phyloP scores from a whole-genome alignment of 2,329 filamentous ascomycete species.

The Coniochaeta sp. region DNA sequence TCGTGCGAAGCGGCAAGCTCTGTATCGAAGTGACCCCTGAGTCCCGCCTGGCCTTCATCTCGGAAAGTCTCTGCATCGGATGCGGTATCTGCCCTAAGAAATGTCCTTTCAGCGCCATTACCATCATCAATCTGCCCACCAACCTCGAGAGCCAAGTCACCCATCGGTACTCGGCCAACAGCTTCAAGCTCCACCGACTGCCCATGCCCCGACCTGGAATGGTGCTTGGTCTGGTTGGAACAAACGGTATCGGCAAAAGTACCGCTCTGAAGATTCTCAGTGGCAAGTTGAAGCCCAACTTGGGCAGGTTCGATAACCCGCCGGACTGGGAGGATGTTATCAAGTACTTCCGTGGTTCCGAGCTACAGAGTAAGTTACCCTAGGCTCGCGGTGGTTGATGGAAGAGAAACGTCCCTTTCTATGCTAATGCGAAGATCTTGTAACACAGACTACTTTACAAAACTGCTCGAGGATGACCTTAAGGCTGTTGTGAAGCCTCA shows the following conservation, averaged over 20 bases:
- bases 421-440: conserved; percentile 11
- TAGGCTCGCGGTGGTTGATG: background rate
- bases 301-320: conserved; percentile 91
- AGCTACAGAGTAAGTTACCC: conserved; percentile 73
- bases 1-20: conserved; percentile 87
- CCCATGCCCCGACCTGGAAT: conserved; percentile 94
- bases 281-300: conserved; percentile 96
- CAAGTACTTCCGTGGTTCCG: conserved; percentile 95
- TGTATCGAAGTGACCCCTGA: conserved; percentile 79
- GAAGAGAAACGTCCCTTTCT: conserved; percentile 5
- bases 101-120: conserved; percentile 96
- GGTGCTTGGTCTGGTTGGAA: conserved; percentile 92
- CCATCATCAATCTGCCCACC: conserved; percentile 99
- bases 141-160: conserved; percentile 98
- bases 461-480: conserved; percentile 91
- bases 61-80: conserved; percentile 90
- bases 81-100: conserved; percentile 99
- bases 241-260: conserved; percentile 99
- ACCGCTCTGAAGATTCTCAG: conserved; percentile 98
- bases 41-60: conserved; percentile 96
- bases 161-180: conserved; percentile 98
- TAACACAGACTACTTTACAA: conserved; percentile 86
- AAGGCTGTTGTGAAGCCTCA: conserved; percentile 99
- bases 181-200: conserved; percentile 96
- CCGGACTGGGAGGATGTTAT: conserved; percentile 99